Evolutionary conservation across 495 filamentous ascomycete species (phyloP).

Genomic region (Ramalina peruviana): DNA sequence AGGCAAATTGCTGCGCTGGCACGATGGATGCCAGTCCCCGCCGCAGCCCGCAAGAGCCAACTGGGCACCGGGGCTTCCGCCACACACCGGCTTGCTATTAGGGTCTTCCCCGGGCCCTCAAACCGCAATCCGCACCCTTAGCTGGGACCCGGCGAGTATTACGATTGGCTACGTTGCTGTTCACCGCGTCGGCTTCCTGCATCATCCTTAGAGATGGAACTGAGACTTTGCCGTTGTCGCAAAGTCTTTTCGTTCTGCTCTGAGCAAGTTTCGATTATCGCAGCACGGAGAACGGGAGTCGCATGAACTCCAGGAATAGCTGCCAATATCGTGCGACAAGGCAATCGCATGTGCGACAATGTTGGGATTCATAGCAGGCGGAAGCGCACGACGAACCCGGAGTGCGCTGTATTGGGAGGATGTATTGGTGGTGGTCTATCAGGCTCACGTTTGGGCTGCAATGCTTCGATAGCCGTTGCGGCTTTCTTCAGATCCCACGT

Average conservation of each 20-base stretch:
- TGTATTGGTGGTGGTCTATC: slow-evolving; percentile 2
- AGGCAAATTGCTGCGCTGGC: background rate
- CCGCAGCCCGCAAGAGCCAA: background rate
- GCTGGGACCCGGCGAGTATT: slow-evolving; percentile 1
- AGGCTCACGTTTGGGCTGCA: slow-evolving; percentile 1
- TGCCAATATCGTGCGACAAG: background rate
- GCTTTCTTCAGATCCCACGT: background rate
- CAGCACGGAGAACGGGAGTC: background rate
- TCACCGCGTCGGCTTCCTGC: background rate
- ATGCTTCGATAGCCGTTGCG: slow-evolving; percentile 3
- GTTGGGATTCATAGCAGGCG: background rate
- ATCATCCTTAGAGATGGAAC: background rate
- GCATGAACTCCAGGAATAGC: no score
- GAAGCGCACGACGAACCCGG: background rate
- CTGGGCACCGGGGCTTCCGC: background rate
- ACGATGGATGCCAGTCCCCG: background rate
- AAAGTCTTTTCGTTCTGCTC: background rate
- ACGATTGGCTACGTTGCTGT: background rate
- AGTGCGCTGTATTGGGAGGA: background rate
- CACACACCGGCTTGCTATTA: background rate
- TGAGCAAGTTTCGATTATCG: background rate
- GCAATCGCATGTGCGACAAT: background rate
- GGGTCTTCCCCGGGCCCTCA: background rate
- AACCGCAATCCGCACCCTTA: background rate
- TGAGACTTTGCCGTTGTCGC: background rate